A percentile compares a stretch with the other conserved stretches of the same genome.
Evolutionary conservation across 495 filamentous ascomycete genomes (phyloP).

Genomic region (Melanomma pulvis-pyrius): DNA sequence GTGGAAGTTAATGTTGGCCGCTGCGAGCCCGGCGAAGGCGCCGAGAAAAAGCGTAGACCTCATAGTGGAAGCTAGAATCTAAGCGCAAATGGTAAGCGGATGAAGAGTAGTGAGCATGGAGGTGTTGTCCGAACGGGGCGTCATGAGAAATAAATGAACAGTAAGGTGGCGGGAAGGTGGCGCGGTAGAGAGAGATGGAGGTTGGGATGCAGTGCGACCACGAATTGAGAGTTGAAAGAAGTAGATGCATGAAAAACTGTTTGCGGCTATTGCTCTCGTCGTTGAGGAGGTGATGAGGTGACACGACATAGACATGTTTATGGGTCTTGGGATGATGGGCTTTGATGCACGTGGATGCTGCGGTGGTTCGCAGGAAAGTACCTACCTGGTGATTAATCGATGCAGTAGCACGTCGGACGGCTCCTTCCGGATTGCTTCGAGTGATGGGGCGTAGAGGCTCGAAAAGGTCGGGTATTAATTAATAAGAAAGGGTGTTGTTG

Average conservation of each 20-base stretch:
- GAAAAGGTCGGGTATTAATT: not conserved
- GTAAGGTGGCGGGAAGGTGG: not conserved
- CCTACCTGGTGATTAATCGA: conserved; percentile 1
- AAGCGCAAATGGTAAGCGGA: conserved; percentile 20
- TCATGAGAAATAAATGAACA: conserved; percentile 4
- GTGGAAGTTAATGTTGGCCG: conserved; percentile 37
- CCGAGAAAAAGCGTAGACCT: conserved; percentile 20
- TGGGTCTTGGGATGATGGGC: too few relatives aligned
- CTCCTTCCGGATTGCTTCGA: not conserved
- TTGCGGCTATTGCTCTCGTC: too few relatives aligned
- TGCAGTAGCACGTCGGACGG: not conserved
- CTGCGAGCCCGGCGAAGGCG: conserved; percentile 28
- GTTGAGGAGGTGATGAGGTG: too few relatives aligned
- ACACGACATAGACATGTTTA: too few relatives aligned
- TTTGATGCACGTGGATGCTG: not conserved
- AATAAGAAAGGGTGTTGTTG: not conserved
- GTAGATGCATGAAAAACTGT: not conserved
- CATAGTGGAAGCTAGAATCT: conserved; percentile 28
- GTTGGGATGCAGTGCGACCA: too few relatives aligned
- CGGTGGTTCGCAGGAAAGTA: not conserved
- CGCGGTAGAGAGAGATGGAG: not conserved
- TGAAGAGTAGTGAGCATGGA: not conserved
- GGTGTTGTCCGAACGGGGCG: not conserved
- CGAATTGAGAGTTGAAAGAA: too few relatives aligned
- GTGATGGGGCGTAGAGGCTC: not conserved